A percentile compares a stretch with the other conserved stretches of the same genome.
Evolutionary conservation across 257 asterid species (phyloP).

Genomic region (Mentha longifolia): DNA sequence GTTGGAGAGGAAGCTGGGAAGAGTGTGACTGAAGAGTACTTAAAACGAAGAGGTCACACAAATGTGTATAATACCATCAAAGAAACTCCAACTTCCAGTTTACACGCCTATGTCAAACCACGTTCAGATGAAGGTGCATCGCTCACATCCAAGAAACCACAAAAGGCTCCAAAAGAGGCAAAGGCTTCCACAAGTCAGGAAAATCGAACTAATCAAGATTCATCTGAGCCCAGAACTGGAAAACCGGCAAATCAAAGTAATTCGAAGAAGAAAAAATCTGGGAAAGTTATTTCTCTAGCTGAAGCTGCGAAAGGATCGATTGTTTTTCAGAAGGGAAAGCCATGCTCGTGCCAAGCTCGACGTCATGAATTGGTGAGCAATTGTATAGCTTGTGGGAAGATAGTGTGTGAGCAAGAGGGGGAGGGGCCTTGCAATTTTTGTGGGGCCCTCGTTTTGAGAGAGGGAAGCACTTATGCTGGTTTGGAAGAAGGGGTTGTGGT

Average conservation of each 20-base stretch:
- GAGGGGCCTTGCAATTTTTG: slow-evolving; percentile 96
- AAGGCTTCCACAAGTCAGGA: slow-evolving; percentile 46
- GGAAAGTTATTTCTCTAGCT: slow-evolving; percentile 81
- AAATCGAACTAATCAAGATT: slow-evolving; percentile 42
- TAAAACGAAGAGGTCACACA: slow-evolving; percentile 79
- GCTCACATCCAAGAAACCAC: slow-evolving; percentile 53
- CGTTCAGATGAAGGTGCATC: slow-evolving; percentile 53
- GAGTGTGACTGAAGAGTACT: slow-evolving; percentile 70
- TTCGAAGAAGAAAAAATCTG: slow-evolving; percentile 83
- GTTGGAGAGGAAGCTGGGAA: slow-evolving; percentile 84
- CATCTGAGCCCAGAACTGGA: slow-evolving; percentile 44
- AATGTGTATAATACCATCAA: slow-evolving; percentile 35
- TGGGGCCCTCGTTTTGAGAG: slow-evolving; percentile 88
- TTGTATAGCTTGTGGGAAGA: slow-evolving; percentile 93
- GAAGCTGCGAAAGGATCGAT: slow-evolving; percentile 95
- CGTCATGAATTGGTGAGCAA: slow-evolving; percentile 82
- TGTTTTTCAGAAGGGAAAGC: slow-evolving; percentile 90
- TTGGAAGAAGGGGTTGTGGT: slow-evolving; percentile 58
- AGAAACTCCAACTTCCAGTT: slow-evolving; percentile 51
- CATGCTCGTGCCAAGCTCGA: slow-evolving; percentile 96
- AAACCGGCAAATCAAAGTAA: slow-evolving; percentile 43
- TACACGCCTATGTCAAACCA: slow-evolving; percentile 84
- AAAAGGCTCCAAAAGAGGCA: slow-evolving; percentile 60
- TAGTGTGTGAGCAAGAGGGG: slow-evolving; percentile 96
- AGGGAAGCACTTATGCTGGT: slow-evolving; percentile 92